phyloP scores from a whole-genome alignment of 768 basidiomycete species.

The Lactifluus subvellereus region DNA sequence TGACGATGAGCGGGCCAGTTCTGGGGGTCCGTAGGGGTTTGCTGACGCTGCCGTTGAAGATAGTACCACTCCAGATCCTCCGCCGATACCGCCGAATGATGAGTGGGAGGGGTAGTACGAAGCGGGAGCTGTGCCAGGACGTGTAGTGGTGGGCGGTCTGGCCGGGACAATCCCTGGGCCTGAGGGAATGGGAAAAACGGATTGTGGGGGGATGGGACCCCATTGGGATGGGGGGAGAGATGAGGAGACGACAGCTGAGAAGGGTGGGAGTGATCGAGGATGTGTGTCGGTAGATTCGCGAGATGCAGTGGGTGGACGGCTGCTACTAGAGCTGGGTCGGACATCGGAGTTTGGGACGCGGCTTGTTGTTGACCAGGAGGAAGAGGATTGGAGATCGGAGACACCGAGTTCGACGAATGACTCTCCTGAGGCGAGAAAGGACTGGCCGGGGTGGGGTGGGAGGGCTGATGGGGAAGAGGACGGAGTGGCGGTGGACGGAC shows the following conservation, averaged over 20 bases:
- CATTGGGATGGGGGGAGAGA: slow-evolving; percentile 39
- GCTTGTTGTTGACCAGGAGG: slow-evolving; percentile 23
- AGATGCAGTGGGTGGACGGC: slow-evolving; percentile 51
- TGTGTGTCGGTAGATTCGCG: slow-evolving; percentile 34
- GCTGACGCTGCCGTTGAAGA: slow-evolving; percentile 14
- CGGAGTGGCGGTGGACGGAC: slow-evolving; percentile 24
- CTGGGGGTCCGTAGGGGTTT: slow-evolving; percentile 34
- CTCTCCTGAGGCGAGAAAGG: slow-evolving; percentile 59
- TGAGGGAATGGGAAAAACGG: slow-evolving; percentile 54
- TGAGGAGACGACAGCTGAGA: slow-evolving; percentile 73
- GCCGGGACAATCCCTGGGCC: slow-evolving; percentile 44
- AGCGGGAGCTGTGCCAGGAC: slow-evolving; percentile 68
- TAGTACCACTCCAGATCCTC: slow-evolving; percentile 45
- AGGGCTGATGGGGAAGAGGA: slow-evolving; percentile 29
- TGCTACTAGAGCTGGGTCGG: slow-evolving; percentile 44
- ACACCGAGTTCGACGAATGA: slow-evolving; percentile 41
- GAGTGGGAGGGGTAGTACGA: slow-evolving; percentile 46
- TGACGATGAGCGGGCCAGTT: slow-evolving; percentile 31
- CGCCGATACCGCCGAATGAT: slow-evolving; percentile 36
- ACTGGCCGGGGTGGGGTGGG: slow-evolving; percentile 42
- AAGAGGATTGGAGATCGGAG: slow-evolving; percentile 31
- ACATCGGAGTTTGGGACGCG: slow-evolving; percentile 31
- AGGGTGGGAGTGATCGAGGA: slow-evolving; percentile 59
- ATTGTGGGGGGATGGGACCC: slow-evolving; percentile 33
- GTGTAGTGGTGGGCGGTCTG: slow-evolving; percentile 54